Evolutionary conservation across 2,329 filamentous ascomycete species (phyloP), one percentile per base, ranked within the genome.

Genomic region (Penicillium sp.): DNA sequence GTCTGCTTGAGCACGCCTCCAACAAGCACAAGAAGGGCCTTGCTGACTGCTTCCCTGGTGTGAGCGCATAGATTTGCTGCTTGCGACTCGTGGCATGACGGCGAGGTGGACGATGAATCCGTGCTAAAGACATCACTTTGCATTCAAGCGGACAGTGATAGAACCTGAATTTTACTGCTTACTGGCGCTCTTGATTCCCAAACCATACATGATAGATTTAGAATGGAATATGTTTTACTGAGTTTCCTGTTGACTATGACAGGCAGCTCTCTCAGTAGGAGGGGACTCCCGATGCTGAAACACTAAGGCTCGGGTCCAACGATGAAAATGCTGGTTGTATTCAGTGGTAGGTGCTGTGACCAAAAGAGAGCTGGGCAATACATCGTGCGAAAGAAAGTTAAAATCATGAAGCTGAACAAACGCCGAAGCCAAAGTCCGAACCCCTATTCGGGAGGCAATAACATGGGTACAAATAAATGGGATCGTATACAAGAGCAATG

Each of bases 11-110:
- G 72, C 90, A 93, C 76, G 89, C 90, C 64, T 74, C 79, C 65
- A 92, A 92, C 79, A 92, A 92, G 83, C 90, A 93, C 81, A 88
- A 79, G 81, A 91, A 92, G 81, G 82, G 83, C 45, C 81, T 91
- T 30, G 75, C 82, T 54, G 89, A 91, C 45, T 93, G 90, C 80
- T 93, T 93, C 79, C 87, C 87, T 16, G 63, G 62, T 49, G 51
- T 70, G 25, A 63, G 49, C 59, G 57, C 52, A 55, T 65, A 48
- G 51, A 37, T 6, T 26, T 13, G 51, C 22, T 40, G 35, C 11
- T 25, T 11, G 30, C 22, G 26, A 22, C 28, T 22, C 28, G n/a
- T 51, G 48, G 6, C 13, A 22, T 8, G 48, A 19, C 13, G 7
- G 22, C 49, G 30, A n/a, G 49, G 30, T 6, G 33, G 51, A 28